Base-by-base conservation (phyloP, 306 rosid genomes). In the Malus sylvestris region DNA sequence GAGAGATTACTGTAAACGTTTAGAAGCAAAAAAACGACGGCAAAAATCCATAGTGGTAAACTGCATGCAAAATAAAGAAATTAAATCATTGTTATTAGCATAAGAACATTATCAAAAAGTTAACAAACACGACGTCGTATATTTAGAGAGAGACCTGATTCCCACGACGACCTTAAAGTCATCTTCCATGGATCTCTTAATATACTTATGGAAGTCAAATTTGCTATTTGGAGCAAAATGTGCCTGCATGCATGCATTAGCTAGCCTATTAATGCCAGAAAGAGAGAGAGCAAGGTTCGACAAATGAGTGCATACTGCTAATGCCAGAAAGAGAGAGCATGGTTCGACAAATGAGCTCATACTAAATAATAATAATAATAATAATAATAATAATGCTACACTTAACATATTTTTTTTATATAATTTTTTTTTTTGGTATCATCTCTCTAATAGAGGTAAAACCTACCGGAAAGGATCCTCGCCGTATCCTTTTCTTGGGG, bases 171-270 rank as follows among this genome's bases (percentile, higher is more conserved):
- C 81, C 77, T 91, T 89, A 68, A 89, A 91, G 76, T 91, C 95
- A 76, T 91, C 95, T 74, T 91, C 95, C 93, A 91, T 76, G 8
- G 93, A 89, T 81, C 89, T 83, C 80, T 89, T 88, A 23, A 89
- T 88, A 76, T 91, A 89, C 44, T 85, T 89, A 4, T 87, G 94
- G 76, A 89, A 91, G 67, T 91, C 88, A 60, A 91, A 91, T 85
- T 86, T 89, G 63, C 82, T 77, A 62, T 84, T 70, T 49, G 95
- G 83, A 62, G 82, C 84, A 59, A 91, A 80, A 85, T 91, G 97
- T 72, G 90, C 94, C 91, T 91, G 84, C 83, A 68, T 49, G 65
- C 27, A 29, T 13, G 8, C 45, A 42, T 42, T 42, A 42, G 45
- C 45, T 42, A 42, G 45, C 45, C 45, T 42, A 9, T 42, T 42